Conservation (phyloP, 2,329 filamentous ascomycete species). For the Pseudogymnoascus sp. region DNA sequence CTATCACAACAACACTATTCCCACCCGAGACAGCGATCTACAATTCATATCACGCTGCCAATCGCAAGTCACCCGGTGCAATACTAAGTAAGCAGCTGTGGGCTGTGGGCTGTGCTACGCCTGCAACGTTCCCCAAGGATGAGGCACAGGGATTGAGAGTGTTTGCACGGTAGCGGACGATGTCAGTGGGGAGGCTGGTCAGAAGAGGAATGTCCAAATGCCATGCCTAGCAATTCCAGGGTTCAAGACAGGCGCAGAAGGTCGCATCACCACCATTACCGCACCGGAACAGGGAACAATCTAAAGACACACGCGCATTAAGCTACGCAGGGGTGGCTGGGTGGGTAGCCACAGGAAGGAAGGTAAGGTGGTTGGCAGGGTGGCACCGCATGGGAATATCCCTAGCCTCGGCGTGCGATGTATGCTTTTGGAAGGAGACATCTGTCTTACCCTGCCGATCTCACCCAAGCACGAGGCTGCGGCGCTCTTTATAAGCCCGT, state of each 20-base stretch:
- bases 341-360: neutral
- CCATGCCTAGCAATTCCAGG: neutral
- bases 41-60: conserved; percentile 25
- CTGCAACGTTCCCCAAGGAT: neutral
- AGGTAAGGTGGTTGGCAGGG: neutral
- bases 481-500: neutral
- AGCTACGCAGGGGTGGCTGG: neutral
- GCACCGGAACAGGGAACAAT: neutral
- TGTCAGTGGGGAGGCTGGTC: neutral
- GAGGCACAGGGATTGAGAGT: neutral
- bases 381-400: neutral
- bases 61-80: neutral
- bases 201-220: neutral
- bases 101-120: neutral
- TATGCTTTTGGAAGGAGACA: neutral
- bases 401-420: neutral
- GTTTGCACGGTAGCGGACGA: neutral
- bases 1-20: neutral
- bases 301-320: neutral
- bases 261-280: neutral
- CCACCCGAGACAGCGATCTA: neutral
- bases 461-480: neutral
- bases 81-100: neutral
- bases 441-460: neutral
- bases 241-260: neutral